phyloP scores from a whole-genome alignment of 225 moss, liverwort and hornwort species.

The Lunularia cruciata region DNA sequence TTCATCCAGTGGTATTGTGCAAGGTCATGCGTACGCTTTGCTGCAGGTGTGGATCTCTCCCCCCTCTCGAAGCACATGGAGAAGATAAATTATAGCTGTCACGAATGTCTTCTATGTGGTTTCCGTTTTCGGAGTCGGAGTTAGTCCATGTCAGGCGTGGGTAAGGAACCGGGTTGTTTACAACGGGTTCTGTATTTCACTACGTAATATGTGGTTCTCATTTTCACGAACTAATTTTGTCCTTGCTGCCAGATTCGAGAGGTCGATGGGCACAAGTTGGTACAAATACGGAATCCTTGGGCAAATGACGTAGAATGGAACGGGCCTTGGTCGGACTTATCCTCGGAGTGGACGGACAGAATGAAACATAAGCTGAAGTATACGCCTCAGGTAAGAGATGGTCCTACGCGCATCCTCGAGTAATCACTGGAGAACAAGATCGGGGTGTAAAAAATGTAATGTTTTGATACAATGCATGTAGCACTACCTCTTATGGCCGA shows the following conservation, averaged over 20 bases:
- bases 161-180: no score
- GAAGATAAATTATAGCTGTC: no score
- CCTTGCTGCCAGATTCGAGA: constrained; percentile 62
- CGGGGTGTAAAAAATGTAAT: no score
- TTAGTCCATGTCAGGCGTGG: no score
- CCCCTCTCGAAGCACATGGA: no score
- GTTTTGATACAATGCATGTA: no score
- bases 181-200: no score
- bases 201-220: not conserved
- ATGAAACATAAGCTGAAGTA: constrained; percentile 97
- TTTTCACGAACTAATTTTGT: not conserved
- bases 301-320: constrained; percentile 99
- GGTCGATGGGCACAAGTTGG: constrained; percentile 88
- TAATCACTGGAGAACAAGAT: not conserved
- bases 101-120: no score
- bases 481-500: no score
- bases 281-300: constrained; percentile 97
- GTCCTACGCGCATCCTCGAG: not conserved
- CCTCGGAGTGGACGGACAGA: constrained; percentile 93
- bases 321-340: constrained; percentile 96
- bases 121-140: no score
- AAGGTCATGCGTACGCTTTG: constrained; percentile 89
- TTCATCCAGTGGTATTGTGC: constrained; percentile 93
- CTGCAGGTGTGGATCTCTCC: constrained; percentile 73
- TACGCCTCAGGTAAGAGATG: constrained; percentile 69